Evolutionary conservation across 2,329 filamentous ascomycete genomes (phyloP), one percentile per base, ranked within the genome.

Genomic region (Periconia macrospinosa): DNA sequence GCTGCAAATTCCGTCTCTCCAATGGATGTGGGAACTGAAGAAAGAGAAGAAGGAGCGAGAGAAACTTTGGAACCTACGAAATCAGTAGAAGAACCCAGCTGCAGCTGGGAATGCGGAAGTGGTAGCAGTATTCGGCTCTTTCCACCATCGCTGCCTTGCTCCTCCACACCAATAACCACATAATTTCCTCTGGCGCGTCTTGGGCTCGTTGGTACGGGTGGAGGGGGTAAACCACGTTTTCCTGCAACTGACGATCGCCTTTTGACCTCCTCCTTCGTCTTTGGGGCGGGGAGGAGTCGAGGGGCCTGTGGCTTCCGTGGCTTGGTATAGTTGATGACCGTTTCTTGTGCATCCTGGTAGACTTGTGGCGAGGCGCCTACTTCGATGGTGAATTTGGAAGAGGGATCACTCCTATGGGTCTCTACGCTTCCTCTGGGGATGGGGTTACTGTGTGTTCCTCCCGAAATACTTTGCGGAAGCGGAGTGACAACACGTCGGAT

Each of bases 281-380:
- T 40, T 8, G 55, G 55, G 19, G 47, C 47, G 11, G 52, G 40
- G 40, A 42, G 27, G 11, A 57, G 45, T 6, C 23, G 51, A 2
- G 52, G 52, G 6, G 44, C 41, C 2, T 19, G 41, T 5, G 37
- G 35, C 2, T 44, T 30, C 6, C 23, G 23, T 3, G 42, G 14
- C 19, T 52, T 53, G 3, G 41, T 7, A 11, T 18, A 11, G 30
- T 52, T 50, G 20, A 56, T 27, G 35, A 50, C 13, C 13, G 35
- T 41, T 42, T 45, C 50, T 30, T 48, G 44, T 7, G 45, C 47
- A 40, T 59, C 58, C 41, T 52, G 47, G 13, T 52, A 35, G 6
- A 57, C 52, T 43, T 49, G 57, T 2, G 14, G 14, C 1, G 58
- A 59, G 13, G 45, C 52, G 20, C 15, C 45, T 33, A 50, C 23